Percentiles rank a stretch among this genome's conserved stretches.
Conservation (phyloP, 2,329 filamentous ascomycete genomes). For the Cucurbitaria berberidis region DNA sequence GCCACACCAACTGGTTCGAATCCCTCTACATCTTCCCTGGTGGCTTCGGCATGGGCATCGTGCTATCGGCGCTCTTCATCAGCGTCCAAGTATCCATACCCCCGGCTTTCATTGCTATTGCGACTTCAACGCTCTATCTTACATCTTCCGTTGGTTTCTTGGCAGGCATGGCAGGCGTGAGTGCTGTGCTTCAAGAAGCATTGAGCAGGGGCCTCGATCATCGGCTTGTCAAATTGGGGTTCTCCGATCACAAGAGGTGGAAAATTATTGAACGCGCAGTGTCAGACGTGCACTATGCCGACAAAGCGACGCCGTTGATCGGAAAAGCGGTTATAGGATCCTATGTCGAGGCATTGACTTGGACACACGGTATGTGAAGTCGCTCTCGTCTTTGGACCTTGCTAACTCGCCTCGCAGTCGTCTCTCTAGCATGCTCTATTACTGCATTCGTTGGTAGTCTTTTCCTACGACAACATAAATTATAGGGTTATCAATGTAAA, state of each 20-base stretch:
- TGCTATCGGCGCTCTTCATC: slow-evolving; percentile 34
- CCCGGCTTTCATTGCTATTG: slow-evolving; percentile 25
- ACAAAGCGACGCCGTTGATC: slow-evolving; percentile 19
- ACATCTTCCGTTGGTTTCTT: slow-evolving; percentile 21
- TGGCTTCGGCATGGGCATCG: slow-evolving; percentile 35
- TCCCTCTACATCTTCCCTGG: slow-evolving; percentile 37
- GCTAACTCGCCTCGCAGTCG: slow-evolving; percentile 14
- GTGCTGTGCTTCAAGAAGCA: slow-evolving; percentile 29
- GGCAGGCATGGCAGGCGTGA: slow-evolving; percentile 30
- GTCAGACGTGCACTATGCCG: slow-evolving; percentile 27
- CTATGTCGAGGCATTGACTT: slow-evolving; percentile 31
- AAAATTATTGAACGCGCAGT: slow-evolving; percentile 29
- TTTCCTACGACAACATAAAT: slow-evolving; percentile 27
- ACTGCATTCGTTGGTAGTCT: slow-evolving; percentile 24
- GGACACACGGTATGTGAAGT: slow-evolving; percentile 27
- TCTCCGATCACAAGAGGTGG: slow-evolving; percentile 4
- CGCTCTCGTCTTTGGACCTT: neutral
- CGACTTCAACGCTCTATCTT: slow-evolving; percentile 30
- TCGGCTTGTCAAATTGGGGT: slow-evolving; percentile 17
- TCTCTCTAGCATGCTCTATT: slow-evolving; percentile 24
- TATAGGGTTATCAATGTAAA: slow-evolving; percentile 2
- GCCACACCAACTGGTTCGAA: slow-evolving; percentile 34
- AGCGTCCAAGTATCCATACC: slow-evolving; percentile 32
- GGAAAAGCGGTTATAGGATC: slow-evolving; percentile 19
- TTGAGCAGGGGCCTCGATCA: slow-evolving; percentile 22